A percentile compares a stretch with the other conserved stretches of the same genome.
Conservation (phyloP, 2,329 filamentous ascomycete genomes). For the Cytospora schulzeri region DNA sequence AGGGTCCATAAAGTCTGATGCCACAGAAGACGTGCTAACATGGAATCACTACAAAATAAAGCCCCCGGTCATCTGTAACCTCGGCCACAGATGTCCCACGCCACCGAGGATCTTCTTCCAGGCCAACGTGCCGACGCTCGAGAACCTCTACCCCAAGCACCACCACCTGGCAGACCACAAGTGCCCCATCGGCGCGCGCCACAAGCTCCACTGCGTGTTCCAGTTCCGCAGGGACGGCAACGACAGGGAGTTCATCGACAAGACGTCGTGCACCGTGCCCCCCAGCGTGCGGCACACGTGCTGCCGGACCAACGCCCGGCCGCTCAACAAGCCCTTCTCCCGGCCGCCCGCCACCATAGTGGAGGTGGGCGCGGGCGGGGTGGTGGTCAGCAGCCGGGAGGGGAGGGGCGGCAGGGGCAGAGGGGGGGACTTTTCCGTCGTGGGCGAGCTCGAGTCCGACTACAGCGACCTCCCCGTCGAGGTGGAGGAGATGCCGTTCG, state of each 20-base stretch:
- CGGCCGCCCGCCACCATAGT: conserved; percentile 3
- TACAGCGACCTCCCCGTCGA: conserved; percentile 15
- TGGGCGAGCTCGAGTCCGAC: background rate
- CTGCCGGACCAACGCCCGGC: conserved; percentile 19
- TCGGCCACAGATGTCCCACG: conserved; percentile 18
- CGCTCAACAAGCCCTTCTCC: conserved; percentile 13
- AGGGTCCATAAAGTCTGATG: background rate
- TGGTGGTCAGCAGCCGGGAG: conserved; percentile 5
- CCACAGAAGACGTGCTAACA: background rate
- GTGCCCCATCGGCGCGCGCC: conserved; percentile 16
- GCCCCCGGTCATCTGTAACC: conserved; percentile 15
- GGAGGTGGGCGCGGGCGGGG: conserved; percentile 1
- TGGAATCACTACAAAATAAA: background rate
- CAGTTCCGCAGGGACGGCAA: background rate
- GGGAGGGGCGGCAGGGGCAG: conserved; percentile 1
- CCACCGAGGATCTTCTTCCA: conserved; percentile 17
- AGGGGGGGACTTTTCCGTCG: background rate
- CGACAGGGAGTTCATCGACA: background rate
- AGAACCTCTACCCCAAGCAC: conserved; percentile 18
- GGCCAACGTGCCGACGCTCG: conserved; percentile 14
- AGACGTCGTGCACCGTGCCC: conserved; percentile 18
- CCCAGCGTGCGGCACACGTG: conserved; percentile 19
- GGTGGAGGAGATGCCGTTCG: conserved; percentile 12
- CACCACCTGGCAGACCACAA: conserved; percentile 20
- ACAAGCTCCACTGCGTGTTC: conserved; percentile 25